These are phyloP conservation scores for Hyaloscypha finlandica DNA, from an alignment of 495 filamentous ascomycete genomes.

Conservation along the genomic window DNA sequence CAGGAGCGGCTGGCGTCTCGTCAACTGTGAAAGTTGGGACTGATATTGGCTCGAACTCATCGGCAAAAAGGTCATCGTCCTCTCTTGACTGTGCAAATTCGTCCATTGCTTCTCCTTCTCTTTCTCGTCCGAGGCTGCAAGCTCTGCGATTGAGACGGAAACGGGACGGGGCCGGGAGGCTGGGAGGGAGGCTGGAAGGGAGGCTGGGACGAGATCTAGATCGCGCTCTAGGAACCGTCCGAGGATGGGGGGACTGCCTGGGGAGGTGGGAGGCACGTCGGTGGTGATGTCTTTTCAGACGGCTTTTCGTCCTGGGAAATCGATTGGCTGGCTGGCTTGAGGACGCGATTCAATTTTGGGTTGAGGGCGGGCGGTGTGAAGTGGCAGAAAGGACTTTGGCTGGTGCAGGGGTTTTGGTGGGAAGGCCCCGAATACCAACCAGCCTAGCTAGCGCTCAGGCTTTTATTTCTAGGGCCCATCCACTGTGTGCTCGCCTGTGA, in stretches of 20 bases:
- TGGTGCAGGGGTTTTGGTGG: background rate
- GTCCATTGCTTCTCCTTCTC: constrained; percentile 34
- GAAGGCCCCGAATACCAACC: too few species aligned
- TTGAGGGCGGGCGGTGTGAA: background rate
- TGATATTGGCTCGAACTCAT: constrained; percentile 67
- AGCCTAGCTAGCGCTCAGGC: background rate
- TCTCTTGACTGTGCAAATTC: constrained; percentile 67
- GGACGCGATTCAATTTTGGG: background rate
- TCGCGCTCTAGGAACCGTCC: background rate
- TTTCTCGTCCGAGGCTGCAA: background rate
- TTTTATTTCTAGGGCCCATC: background rate
- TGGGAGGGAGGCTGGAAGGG: background rate
- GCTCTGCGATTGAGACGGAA: background rate
- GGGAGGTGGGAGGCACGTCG: background rate
- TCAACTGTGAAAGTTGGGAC: constrained; percentile 34
- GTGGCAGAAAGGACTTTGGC: background rate
- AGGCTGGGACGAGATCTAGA: background rate
- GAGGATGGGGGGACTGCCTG: background rate
- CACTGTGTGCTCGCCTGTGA: background rate
- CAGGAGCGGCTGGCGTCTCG: constrained; percentile 21
- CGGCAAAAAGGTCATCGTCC: constrained; percentile 70
- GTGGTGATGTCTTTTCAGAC: background rate
- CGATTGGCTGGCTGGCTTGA: background rate
- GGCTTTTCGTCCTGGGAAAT: background rate
- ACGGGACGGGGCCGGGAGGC: background rate